phyloP scores from a whole-genome alignment of 192 early-diverging fungal species.

The Coemansia sp. region DNA sequence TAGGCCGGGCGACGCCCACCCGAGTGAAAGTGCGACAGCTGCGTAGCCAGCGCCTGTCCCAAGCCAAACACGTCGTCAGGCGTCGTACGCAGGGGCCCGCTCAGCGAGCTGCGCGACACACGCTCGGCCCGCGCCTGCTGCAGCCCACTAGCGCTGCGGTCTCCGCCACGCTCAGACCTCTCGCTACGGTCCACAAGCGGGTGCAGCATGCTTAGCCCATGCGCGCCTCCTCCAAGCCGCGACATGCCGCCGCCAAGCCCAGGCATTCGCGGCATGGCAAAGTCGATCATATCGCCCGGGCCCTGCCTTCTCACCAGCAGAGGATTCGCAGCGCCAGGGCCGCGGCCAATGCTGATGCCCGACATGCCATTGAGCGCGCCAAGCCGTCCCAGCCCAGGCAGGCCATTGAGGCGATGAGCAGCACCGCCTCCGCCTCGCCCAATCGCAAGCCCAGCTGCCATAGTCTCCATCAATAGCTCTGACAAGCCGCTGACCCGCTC shows the following conservation, averaged over 20 bases:
- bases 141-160: slow-evolving; percentile 22
- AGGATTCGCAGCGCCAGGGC: neutral
- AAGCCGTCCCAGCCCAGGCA: slow-evolving; percentile 12
- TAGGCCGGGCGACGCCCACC: slow-evolving; percentile 43
- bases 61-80: slow-evolving; percentile 47
- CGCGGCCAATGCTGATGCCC: slow-evolving; percentile 7
- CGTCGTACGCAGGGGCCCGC: slow-evolving; percentile 25
- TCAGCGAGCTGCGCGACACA: slow-evolving; percentile 31
- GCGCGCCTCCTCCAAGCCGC: slow-evolving; percentile 5
- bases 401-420: slow-evolving; percentile 9
- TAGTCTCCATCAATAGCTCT: slow-evolving; percentile 34
- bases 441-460: slow-evolving; percentile 15
- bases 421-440: slow-evolving; percentile 12
- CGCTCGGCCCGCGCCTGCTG: slow-evolving; percentile 50
- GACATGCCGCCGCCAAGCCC: slow-evolving; percentile 23
- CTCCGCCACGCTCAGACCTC: slow-evolving; percentile 6
- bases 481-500: slow-evolving; percentile 13
- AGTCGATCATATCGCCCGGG: slow-evolving; percentile 16
- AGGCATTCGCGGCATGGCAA: slow-evolving; percentile 31
- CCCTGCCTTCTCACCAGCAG: slow-evolving; percentile 16
- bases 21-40: slow-evolving; percentile 35
- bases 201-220: slow-evolving; percentile 40
- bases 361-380: slow-evolving; percentile 30
- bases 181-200: slow-evolving; percentile 35
- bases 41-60: slow-evolving; percentile 37